Evolutionary conservation across 1,284 basidiomycete species (phyloP).

Genomic region (Phaffia rhodozyma): DNA sequence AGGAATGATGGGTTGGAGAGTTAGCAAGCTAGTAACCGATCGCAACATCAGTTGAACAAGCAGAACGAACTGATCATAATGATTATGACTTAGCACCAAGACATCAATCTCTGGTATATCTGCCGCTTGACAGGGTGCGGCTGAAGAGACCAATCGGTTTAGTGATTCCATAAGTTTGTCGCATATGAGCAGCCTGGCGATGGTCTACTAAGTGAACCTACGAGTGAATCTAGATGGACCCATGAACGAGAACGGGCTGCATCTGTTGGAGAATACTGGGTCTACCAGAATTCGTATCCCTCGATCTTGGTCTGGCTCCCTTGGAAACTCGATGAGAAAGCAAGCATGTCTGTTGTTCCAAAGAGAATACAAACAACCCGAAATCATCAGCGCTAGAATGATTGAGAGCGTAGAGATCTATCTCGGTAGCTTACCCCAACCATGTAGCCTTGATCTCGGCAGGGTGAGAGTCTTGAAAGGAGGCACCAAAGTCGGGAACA

Average conservation of each 20-base stretch:
- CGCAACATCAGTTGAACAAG: background rate
- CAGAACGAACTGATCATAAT: constrained; percentile 51
- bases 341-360: constrained; percentile 46
- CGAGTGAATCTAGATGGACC: constrained; percentile 51
- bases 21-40: background rate
- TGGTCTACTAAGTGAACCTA: constrained; percentile 26
- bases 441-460: constrained; percentile 53
- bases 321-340: constrained; percentile 55
- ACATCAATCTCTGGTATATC: constrained; percentile 24
- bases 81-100: constrained; percentile 38
- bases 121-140: constrained; percentile 10
- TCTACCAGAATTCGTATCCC: constrained; percentile 58
- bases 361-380: too few species aligned
- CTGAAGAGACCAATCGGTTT: constrained; percentile 1
- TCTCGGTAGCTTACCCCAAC: constrained; percentile 39
- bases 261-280: constrained; percentile 54
- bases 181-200: background rate
- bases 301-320: constrained; percentile 33
- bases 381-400: background rate
- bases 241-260: constrained; percentile 44
- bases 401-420: background rate
- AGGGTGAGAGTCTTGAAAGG: background rate
- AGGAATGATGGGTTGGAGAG: background rate
- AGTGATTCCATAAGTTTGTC: background rate
- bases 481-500: too few species aligned